A percentile compares a stretch with the other conserved stretches of the same genome.
Conservation (phyloP, 2,329 filamentous ascomycete species). For the Neophaeococcomyces mojaviensis region DNA sequence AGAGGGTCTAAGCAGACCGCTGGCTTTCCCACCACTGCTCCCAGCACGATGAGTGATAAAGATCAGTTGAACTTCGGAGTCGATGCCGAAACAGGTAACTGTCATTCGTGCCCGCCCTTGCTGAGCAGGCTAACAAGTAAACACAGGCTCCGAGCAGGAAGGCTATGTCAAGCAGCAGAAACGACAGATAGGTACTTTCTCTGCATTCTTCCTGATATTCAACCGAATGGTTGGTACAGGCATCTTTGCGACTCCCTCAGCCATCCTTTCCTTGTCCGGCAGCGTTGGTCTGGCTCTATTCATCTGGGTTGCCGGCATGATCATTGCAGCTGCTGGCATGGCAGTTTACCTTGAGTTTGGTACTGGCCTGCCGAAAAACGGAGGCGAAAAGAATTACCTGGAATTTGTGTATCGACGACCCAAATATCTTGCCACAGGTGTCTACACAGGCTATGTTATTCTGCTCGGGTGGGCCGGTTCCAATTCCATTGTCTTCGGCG, state of each 20-base stretch:
- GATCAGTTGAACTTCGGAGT: too few species aligned
- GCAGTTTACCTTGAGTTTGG: conserved; percentile 43
- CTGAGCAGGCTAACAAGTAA: too few species aligned
- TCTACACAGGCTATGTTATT: conserved; percentile 46
- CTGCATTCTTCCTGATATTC: conserved; percentile 41
- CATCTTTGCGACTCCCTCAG: conserved; percentile 50
- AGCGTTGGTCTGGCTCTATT: conserved; percentile 48
- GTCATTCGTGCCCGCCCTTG: too few species aligned
- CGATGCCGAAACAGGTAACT: too few species aligned
- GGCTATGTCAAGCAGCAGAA: too few species aligned
- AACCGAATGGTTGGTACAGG: conserved; percentile 40
- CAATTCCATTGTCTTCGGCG: conserved; percentile 46
- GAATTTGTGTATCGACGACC: conserved; percentile 47
- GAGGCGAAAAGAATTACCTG: conserved; percentile 48
- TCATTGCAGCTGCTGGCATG: conserved; percentile 41
- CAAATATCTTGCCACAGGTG: conserved; percentile 46
- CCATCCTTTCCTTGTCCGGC: conserved; percentile 49
- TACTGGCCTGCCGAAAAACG: conserved; percentile 39
- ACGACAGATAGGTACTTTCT: too few species aligned
- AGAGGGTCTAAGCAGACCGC: too few species aligned
- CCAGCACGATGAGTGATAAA: too few species aligned
- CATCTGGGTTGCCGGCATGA: conserved; percentile 47
- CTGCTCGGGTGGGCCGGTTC: conserved; percentile 46
- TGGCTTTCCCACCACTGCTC: too few species aligned
- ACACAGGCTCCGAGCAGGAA: too few species aligned